Conservation (phyloP, 1,284 basidiomycete genomes). For the Rhodotorula sp. region DNA sequence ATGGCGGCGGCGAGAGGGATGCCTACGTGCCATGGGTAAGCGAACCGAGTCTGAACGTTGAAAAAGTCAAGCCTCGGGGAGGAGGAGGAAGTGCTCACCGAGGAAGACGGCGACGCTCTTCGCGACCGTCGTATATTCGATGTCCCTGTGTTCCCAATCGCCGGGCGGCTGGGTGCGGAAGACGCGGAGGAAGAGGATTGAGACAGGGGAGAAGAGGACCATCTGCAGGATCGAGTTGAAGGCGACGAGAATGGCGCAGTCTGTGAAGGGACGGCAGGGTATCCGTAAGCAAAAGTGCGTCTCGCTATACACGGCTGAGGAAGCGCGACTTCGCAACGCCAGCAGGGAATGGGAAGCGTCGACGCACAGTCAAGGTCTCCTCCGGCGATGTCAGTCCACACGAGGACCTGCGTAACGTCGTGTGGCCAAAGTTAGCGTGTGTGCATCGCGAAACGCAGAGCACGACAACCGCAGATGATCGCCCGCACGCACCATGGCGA, state of each 20-base stretch:
- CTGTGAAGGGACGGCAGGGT: background rate
- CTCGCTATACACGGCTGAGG: too few species aligned
- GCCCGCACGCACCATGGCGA: slow-evolving; percentile 44
- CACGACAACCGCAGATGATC: background rate
- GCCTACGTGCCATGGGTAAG: slow-evolving; percentile 47
- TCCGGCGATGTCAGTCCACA: slow-evolving; percentile 75
- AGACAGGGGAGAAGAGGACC: slow-evolving; percentile 70
- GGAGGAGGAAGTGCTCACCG: slow-evolving; percentile 37
- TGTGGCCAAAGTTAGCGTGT: too few species aligned
- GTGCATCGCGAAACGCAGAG: too few species aligned
- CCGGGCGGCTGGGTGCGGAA: slow-evolving; percentile 56
- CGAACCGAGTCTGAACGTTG: too few species aligned
- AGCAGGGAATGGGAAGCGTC: too few species aligned
- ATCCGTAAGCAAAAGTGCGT: too few species aligned
- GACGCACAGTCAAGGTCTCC: slow-evolving; percentile 64
- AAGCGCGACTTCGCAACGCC: too few species aligned
- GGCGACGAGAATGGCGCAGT: slow-evolving; percentile 65
- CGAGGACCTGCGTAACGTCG: slow-evolving; percentile 74
- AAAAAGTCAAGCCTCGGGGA: background rate
- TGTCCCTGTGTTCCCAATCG: slow-evolving; percentile 53
- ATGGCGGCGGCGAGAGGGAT: slow-evolving; percentile 68
- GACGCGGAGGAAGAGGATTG: slow-evolving; percentile 72
- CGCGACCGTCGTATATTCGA: slow-evolving; percentile 66
- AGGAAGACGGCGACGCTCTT: slow-evolving; percentile 45
- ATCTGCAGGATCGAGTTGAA: slow-evolving; percentile 62